Conservation (phyloP, 768 basidiomycete genomes). For the Trichaptum fuscoviolaceum region DNA sequence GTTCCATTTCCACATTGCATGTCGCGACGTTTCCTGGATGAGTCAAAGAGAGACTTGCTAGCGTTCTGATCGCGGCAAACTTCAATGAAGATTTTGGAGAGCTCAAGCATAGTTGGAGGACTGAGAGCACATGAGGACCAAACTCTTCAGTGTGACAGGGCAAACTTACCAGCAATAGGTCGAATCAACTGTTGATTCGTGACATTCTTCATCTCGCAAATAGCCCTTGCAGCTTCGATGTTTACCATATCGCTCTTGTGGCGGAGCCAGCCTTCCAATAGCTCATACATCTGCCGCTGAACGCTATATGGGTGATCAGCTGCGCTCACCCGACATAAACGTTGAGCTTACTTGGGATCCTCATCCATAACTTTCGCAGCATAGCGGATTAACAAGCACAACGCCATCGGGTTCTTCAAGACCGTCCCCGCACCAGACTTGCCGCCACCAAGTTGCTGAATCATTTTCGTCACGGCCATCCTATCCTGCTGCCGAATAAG, state of each 20-base stretch:
- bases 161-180: constrained; percentile 74
- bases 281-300: constrained; percentile 88
- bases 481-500: constrained; percentile 95
- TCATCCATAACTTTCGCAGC: constrained; percentile 99
- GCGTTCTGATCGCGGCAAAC: constrained; percentile 94
- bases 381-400: constrained; percentile 98
- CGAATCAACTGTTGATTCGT: constrained; percentile 72
- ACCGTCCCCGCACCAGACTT: constrained; percentile 79
- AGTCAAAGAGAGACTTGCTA: constrained; percentile 80
- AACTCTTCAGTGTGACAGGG: background rate
- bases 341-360: constrained; percentile 83
- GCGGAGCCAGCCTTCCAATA: constrained; percentile 90
- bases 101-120: constrained; percentile 92
- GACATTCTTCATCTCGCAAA: constrained; percentile 93
- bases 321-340: background rate
- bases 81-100: constrained; percentile 94
- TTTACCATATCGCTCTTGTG: constrained; percentile 99
- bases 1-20: constrained; percentile 96
- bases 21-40: constrained; percentile 84
- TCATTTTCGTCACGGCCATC: constrained; percentile 99
- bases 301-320: constrained; percentile 44
- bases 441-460: constrained; percentile 91
- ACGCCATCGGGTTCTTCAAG: constrained; percentile 92
- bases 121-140: constrained; percentile 33
- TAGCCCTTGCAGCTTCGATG: constrained; percentile 94